Evolutionary conservation across 768 basidiomycete genomes (phyloP), one percentile per base, ranked within the genome.

Genomic region (Tricholoma furcatifolium): DNA sequence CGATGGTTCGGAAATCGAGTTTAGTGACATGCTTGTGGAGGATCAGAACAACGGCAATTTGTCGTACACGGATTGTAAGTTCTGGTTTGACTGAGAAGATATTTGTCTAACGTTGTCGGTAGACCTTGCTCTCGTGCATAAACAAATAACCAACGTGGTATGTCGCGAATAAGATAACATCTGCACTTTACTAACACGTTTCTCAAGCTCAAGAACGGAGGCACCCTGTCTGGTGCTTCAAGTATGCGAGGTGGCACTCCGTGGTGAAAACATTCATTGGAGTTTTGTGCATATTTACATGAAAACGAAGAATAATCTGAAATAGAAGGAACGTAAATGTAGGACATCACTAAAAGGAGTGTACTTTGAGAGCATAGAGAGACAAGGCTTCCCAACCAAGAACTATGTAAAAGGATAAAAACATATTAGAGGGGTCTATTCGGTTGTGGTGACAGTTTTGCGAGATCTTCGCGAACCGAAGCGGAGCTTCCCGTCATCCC

Each of bases 1-100:
- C 66, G 97, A 99, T 64, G 96, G 83, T 11, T 74, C 83, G 47
- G 96, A 99, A 72, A 82, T 98, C 41, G 97, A 98, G 68, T 98
- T 96, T 62, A 90, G 89, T 58, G 97, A 99, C 71, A 90, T 97
- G 90, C 78, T 99, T 11, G 85, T 97, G 21, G 97, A 99, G 73
- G 97, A 99, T 70, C 83, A 88, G 67, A 99, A 99, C 65, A 97
- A 96, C 61, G 94, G 91, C n/a, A 88, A 87, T 0, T 81, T 95
- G 84, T 87, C 91, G 1, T 97, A 96, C 70, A 70, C 86, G 5
- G 93, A 97, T 66, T 94, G 93, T 96, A 62, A 58, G 85, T 76
- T 6, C 42, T 40, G 18, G 35, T 52, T 15, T 8, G 12, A 14
- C 17, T 34, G 43, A 31, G 3, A 23, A 11, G 32, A 23, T 41